phyloP scores from a whole-genome alignment of 805 yeast genomes.

The Candida anglica region DNA sequence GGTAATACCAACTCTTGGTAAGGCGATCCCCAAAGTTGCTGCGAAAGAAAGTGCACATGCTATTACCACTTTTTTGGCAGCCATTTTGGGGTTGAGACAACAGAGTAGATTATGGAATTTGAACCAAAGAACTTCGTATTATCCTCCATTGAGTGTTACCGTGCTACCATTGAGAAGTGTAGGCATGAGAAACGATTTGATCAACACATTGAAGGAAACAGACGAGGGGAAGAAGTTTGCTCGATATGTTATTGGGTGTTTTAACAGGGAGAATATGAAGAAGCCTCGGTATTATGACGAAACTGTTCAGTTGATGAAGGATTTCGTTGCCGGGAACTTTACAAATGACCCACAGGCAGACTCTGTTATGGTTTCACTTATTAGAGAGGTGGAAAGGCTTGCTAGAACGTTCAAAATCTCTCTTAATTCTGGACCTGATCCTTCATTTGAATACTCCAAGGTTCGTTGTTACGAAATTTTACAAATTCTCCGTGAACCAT shows the following conservation, averaged over 20 bases:
- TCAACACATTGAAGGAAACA: slow-evolving; percentile 16
- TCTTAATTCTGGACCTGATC: slow-evolving; percentile 3
- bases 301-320: slow-evolving; percentile 44
- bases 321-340: slow-evolving; percentile 54
- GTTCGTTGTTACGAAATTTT: slow-evolving; percentile 51
- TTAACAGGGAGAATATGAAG: slow-evolving; percentile 4
- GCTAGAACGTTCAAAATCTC: slow-evolving; percentile 3
- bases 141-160: slow-evolving; percentile 30
- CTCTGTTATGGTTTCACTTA: slow-evolving; percentile 39
- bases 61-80: slow-evolving; percentile 30
- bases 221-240: slow-evolving; percentile 17
- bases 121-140: slow-evolving; percentile 20
- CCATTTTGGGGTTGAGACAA: slow-evolving; percentile 47
- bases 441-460: slow-evolving; percentile 44
- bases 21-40: background rate
- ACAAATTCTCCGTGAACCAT: slow-evolving; percentile 19
- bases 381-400: slow-evolving; percentile 22
- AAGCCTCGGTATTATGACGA: slow-evolving; percentile 23
- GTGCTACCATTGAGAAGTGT: slow-evolving; percentile 23
- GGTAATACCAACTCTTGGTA: slow-evolving; percentile 1
- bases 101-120: slow-evolving; percentile 44
- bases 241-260: slow-evolving; percentile 10
- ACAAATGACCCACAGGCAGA: slow-evolving; percentile 42
- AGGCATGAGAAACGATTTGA: slow-evolving; percentile 8
- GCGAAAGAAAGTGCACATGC: background rate